Evolutionary conservation across 2,329 filamentous ascomycete genomes (phyloP).

Genomic region (Pestalotiopsis sp.): DNA sequence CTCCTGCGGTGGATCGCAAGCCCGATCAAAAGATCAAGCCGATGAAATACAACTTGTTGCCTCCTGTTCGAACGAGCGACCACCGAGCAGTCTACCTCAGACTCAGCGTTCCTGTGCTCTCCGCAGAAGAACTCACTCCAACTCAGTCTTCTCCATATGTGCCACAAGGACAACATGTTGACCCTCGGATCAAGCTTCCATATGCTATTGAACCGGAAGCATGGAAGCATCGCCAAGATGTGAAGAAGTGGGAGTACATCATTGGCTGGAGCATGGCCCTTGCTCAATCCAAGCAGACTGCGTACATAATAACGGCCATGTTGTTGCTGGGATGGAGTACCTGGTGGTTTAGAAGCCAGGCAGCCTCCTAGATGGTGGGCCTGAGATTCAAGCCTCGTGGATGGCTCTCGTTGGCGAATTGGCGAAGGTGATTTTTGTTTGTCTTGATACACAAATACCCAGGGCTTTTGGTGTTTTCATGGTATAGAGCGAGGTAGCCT

Average conservation of each 20-base stretch:
- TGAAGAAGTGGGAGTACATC: slow-evolving; percentile 36
- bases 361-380: slow-evolving; percentile 22
- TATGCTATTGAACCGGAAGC: slow-evolving; percentile 57
- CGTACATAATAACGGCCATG: slow-evolving; percentile 46
- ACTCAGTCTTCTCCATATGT: slow-evolving; percentile 22
- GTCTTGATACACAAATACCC: not conserved
- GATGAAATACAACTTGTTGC: slow-evolving; percentile 74
- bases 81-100: slow-evolving; percentile 83
- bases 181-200: slow-evolving; percentile 42
- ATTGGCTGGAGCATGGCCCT: slow-evolving; percentile 59
- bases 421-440: not conserved
- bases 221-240: slow-evolving; percentile 49
- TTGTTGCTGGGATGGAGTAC: slow-evolving; percentile 43
- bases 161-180: slow-evolving; percentile 17
- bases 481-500: not conserved
- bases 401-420: not conserved
- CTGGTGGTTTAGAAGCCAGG: slow-evolving; percentile 44
- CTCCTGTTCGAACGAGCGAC: slow-evolving; percentile 81
- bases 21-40: slow-evolving; percentile 46
- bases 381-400: slow-evolving; percentile 6
- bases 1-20: slow-evolving; percentile 48
- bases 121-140: slow-evolving; percentile 41
- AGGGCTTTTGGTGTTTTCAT: not conserved
- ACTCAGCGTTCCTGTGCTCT: slow-evolving; percentile 64
- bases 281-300: slow-evolving; percentile 56